Evolutionary conservation across 1,284 basidiomycete genomes (phyloP).

Genomic region (Cutaneotrichosporon dermatis): DNA sequence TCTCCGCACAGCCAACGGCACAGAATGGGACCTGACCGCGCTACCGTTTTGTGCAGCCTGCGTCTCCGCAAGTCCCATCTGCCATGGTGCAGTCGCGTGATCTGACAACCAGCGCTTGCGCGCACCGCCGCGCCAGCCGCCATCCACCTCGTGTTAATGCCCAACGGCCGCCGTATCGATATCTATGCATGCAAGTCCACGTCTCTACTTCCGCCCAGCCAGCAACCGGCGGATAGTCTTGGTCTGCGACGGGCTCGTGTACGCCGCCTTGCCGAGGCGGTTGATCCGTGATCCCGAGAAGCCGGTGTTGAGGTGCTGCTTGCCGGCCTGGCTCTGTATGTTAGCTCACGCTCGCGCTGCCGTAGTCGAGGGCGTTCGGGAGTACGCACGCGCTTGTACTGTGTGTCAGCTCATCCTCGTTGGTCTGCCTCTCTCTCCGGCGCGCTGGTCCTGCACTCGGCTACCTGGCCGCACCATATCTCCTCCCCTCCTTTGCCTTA

Average conservation of each 20-base stretch:
- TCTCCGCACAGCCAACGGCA: too few species aligned
- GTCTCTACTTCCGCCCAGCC: not conserved
- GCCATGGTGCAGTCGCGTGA: too few species aligned
- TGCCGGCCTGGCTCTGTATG: slow-evolving; percentile 32
- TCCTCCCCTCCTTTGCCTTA: too few species aligned
- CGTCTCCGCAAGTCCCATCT: too few species aligned
- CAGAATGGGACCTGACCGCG: too few species aligned
- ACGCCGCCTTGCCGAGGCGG: slow-evolving; percentile 32
- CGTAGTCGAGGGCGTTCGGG: too few species aligned
- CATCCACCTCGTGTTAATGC: slow-evolving; percentile 42
- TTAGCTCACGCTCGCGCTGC: too few species aligned
- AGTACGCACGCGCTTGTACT: slow-evolving; percentile 33
- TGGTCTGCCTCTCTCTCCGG: too few species aligned
- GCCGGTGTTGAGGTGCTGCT: slow-evolving; percentile 37
- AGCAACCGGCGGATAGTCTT: slow-evolving; percentile 2
- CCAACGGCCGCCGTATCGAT: slow-evolving; percentile 26
- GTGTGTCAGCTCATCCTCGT: not conserved
- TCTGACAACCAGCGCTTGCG: too few species aligned
- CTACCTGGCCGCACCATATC: too few species aligned
- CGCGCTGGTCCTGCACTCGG: too few species aligned
- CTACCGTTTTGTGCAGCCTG: too few species aligned
- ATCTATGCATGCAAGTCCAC: slow-evolving; percentile 20
- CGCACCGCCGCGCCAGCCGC: slow-evolving; percentile 26
- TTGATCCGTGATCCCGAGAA: slow-evolving; percentile 36
- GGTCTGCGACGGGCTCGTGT: slow-evolving; percentile 31